Percentiles rank a stretch among this genome's conserved stretches.
Evolutionary conservation across 495 filamentous ascomycete genomes (phyloP).

Genomic region (Schizothecium vesticola): DNA sequence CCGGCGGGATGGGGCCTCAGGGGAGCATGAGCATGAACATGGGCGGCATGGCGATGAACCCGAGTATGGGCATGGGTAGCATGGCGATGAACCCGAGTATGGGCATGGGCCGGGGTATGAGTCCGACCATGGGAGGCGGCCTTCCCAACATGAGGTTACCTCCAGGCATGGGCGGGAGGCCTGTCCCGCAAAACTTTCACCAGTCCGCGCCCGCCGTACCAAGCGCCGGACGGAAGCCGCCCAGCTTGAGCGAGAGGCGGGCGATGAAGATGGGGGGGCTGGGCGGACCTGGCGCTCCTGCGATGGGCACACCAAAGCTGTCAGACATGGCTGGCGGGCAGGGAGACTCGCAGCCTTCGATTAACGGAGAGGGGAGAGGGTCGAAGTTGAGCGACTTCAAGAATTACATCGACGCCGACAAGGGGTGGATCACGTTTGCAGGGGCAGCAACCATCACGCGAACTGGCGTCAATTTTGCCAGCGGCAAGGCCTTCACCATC

Average conservation of each 20-base stretch:
- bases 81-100: constrained; percentile 11
- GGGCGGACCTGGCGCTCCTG: constrained; percentile 20
- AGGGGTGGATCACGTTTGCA: constrained; percentile 86
- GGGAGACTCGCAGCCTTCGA: constrained; percentile 16
- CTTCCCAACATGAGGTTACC: constrained; percentile 41
- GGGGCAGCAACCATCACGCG: constrained; percentile 86
- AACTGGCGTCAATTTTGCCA: constrained; percentile 85
- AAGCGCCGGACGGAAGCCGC: constrained; percentile 19
- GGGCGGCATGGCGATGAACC: constrained; percentile 12
- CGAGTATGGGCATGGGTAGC: constrained; percentile 7
- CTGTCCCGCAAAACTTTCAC: constrained; percentile 38
- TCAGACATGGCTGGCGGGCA: constrained; percentile 24
- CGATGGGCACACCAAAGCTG: constrained; percentile 27
- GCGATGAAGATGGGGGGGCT: constrained; percentile 42
- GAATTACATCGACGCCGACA: constrained; percentile 84
- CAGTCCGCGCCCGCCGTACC: constrained; percentile 46
- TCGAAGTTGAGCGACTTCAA: constrained; percentile 86
- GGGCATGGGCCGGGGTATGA: constrained; percentile 5
- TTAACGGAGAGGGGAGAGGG: constrained; percentile 41
- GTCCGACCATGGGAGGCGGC: constrained; percentile 24
- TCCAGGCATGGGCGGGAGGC: constrained; percentile 31
- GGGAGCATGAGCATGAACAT: constrained; percentile 5
- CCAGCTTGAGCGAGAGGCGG: constrained; percentile 34
- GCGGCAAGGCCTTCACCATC: constrained; percentile 84
- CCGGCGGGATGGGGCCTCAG: constrained; percentile 9